These are phyloP conservation scores for Knufia fluminis DNA, from an alignment of 2,329 filamentous ascomycete species.

Conservation along the genomic window DNA sequence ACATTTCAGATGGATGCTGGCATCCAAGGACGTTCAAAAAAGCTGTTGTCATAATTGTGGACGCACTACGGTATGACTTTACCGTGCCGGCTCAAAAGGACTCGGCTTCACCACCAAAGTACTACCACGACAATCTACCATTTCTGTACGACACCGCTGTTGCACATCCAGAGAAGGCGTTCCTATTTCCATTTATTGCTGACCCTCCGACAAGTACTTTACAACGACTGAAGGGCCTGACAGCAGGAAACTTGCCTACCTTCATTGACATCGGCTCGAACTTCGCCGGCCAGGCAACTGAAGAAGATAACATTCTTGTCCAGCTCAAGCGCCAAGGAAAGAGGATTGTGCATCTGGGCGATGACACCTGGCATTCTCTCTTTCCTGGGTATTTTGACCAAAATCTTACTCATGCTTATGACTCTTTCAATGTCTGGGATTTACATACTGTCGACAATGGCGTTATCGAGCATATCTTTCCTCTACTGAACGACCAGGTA, in stretches of 20 bases:
- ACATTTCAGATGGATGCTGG: slow-evolving; percentile 69
- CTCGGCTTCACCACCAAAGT: slow-evolving; percentile 39
- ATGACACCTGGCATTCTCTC: slow-evolving; percentile 91
- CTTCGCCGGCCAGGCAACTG: slow-evolving; percentile 89
- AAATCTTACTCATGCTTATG: slow-evolving; percentile 78
- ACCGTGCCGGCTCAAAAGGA: slow-evolving; percentile 61
- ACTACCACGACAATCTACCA: slow-evolving; percentile 82
- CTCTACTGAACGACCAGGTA: slow-evolving; percentile 59
- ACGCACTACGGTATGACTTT: slow-evolving; percentile 94
- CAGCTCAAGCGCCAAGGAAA: slow-evolving; percentile 58
- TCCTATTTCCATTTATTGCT: slow-evolving; percentile 89
- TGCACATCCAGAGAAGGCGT: slow-evolving; percentile 67
- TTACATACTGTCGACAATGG: slow-evolving; percentile 94
- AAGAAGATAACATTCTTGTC: slow-evolving; percentile 72
- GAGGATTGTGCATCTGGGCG: slow-evolving; percentile 85
- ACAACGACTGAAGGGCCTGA: slow-evolving; percentile 85
- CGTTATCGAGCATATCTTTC: slow-evolving; percentile 82
- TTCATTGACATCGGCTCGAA: slow-evolving; percentile 92
- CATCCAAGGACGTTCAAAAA: slow-evolving; percentile 89
- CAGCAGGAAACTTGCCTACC: slow-evolving; percentile 87
- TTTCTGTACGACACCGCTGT: slow-evolving; percentile 76
- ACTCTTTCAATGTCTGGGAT: slow-evolving; percentile 98
- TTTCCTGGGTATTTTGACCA: slow-evolving; percentile 91
- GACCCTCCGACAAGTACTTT: slow-evolving; percentile 91
- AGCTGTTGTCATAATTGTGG: slow-evolving; percentile 80